A percentile compares a stretch with the other conserved stretches of the same genome.
Evolutionary conservation across 148 eudicot genomes (phyloP).

Genomic region (Selenicereus undatus): DNA sequence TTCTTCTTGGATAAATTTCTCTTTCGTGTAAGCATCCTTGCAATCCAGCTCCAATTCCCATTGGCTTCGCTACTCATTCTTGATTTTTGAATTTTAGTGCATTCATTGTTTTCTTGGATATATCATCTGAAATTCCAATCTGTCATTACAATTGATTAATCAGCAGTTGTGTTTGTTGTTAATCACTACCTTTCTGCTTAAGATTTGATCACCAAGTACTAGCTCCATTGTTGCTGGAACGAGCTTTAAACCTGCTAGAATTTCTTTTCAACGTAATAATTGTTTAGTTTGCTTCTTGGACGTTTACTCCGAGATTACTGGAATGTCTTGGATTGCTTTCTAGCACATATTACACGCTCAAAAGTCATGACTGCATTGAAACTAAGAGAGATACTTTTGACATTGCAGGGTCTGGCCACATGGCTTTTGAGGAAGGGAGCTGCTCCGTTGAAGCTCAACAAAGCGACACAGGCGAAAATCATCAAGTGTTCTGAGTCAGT

Average conservation of each 20-base stretch:
- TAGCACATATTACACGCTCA: too few species aligned
- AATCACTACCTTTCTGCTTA: not conserved
- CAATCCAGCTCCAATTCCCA: not conserved
- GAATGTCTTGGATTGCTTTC: too few species aligned
- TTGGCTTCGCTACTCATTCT: not conserved
- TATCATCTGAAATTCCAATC: not conserved
- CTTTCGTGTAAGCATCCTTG: slow-evolving; percentile 58
- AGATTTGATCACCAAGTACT: too few species aligned
- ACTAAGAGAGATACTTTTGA: not conserved
- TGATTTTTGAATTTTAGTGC: not conserved
- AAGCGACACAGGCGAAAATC: slow-evolving; percentile 50
- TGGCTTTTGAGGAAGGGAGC: slow-evolving; percentile 52
- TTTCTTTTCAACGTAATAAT: too few species aligned
- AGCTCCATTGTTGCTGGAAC: too few species aligned
- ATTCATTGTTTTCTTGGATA: not conserved
- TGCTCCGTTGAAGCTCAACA: slow-evolving; percentile 39
- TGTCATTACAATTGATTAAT: not conserved
- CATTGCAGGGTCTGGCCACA: slow-evolving; percentile 55
- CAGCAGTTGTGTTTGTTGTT: not conserved
- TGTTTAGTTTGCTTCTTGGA: too few species aligned
- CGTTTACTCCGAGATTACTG: too few species aligned
- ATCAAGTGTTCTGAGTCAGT: slow-evolving; percentile 76
- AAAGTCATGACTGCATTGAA: too few species aligned
- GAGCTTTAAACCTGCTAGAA: too few species aligned
- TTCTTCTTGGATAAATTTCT: slow-evolving; percentile 66